A percentile compares a stretch with the other conserved stretches of the same genome.
Evolutionary conservation across 75 land plant genomes (phyloP).

Genomic region (Selaginella moellendorffii): DNA sequence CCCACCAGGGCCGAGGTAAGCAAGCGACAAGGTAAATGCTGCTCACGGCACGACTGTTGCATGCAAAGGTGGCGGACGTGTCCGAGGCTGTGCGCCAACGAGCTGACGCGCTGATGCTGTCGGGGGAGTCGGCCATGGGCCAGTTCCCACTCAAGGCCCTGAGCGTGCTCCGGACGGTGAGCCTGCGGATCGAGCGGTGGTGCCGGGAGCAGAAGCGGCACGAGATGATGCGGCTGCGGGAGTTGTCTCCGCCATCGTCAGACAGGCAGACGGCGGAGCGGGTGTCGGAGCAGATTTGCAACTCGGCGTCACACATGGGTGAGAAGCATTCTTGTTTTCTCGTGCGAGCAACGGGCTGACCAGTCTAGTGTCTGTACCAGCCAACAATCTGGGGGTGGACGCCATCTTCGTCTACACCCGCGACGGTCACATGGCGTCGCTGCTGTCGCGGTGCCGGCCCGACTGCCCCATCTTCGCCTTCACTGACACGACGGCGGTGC

Average conservation of each 20-base stretch:
- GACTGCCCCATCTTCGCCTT: constrained; percentile 96
- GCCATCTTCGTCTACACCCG: constrained; percentile 85
- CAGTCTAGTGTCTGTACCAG: too few relatives aligned
- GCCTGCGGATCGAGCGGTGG: constrained; percentile 77
- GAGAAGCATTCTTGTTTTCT: constrained; percentile 11
- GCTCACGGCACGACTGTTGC: too few relatives aligned
- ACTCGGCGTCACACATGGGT: constrained; percentile 96
- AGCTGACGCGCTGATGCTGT: constrained; percentile 91
- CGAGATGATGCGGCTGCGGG: constrained; percentile 40
- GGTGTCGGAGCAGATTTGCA: constrained; percentile 78
- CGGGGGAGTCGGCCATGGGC: constrained; percentile 99
- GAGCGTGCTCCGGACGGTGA: constrained; percentile 60
- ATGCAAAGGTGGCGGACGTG: constrained; percentile 78
- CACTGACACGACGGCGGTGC: constrained; percentile 46
- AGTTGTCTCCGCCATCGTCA: constrained; percentile 36
- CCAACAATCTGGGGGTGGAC: constrained; percentile 81
- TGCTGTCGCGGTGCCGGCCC: constrained; percentile 58
- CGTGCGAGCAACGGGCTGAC: too few relatives aligned
- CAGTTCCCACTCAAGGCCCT: constrained; percentile 77
- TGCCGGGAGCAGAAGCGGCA: constrained; percentile 71
- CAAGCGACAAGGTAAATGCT: too few relatives aligned
- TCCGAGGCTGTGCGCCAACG: constrained; percentile 85
- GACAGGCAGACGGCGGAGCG: too few relatives aligned
- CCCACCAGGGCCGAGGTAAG: constrained; percentile 85
- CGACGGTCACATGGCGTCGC: constrained; percentile 67